Evolutionary conservation across 352 stramenopile genomes (phyloP).

Genomic region (Salisapilia sapeloensis): DNA sequence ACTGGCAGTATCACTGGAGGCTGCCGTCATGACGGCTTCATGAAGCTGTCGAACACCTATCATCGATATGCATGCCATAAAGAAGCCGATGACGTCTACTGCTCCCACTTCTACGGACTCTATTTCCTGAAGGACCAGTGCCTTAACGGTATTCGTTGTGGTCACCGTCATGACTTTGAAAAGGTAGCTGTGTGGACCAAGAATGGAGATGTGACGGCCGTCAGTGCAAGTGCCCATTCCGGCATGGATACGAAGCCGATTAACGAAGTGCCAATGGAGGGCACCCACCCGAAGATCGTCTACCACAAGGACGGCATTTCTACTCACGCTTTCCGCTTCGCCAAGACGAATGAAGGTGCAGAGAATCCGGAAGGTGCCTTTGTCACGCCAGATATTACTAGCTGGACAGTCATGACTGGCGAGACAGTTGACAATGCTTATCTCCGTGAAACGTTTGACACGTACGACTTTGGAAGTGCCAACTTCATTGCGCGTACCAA

Average conservation of each 20-base stretch:
- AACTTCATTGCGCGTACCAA: no score
- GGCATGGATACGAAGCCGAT: background rate
- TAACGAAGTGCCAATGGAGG: constrained; percentile 1
- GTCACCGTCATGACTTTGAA: constrained; percentile 6
- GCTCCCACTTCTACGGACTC: constrained; percentile 4
- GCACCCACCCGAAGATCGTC: constrained; percentile 5
- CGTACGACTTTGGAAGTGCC: background rate
- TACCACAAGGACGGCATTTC: constrained; percentile 4
- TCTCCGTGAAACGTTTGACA: constrained; percentile 1
- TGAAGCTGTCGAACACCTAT: constrained; percentile 5
- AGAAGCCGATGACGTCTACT: constrained; percentile 2
- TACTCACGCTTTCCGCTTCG: constrained; percentile 2
- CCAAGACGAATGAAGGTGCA: constrained; percentile 3
- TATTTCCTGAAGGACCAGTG: constrained; percentile 4
- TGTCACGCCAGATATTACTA: constrained; percentile 3
- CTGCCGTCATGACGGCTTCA: constrained; percentile 4
- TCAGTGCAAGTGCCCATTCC: constrained; percentile 1
- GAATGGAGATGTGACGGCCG: constrained; percentile 2
- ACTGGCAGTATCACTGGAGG: constrained; percentile 6
- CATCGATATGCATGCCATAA: constrained; percentile 5
- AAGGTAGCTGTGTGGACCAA: constrained; percentile 5
- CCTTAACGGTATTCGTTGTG: constrained; percentile 2
- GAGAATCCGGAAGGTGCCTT: constrained; percentile 2
- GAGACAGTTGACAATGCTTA: constrained; percentile 3
- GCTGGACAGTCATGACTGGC: constrained; percentile 8